Conservation (phyloP, 75 land plant species). For the Selaginella moellendorffii region DNA sequence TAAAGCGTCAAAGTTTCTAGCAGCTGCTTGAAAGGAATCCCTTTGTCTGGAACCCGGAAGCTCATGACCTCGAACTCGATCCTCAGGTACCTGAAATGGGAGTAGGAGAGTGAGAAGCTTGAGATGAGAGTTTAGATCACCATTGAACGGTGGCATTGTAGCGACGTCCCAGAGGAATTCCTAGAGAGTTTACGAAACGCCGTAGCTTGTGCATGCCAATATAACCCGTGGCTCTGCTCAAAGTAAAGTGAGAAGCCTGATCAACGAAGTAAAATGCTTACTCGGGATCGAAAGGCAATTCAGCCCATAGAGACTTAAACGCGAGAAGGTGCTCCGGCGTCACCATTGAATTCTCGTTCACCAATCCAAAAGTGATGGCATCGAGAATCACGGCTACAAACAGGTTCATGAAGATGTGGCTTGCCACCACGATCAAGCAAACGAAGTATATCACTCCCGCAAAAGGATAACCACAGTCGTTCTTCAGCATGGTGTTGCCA, state of each 20-base stretch:
- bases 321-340: constrained; percentile 18
- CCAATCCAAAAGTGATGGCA: constrained; percentile 29
- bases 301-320: constrained; percentile 19
- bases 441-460: constrained; percentile 16
- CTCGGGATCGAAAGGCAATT: constrained; percentile 20
- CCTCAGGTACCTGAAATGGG: too few species aligned
- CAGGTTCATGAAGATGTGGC: constrained; percentile 24
- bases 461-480: constrained; percentile 19
- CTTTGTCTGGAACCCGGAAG: too few species aligned
- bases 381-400: constrained; percentile 31
- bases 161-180: constrained; percentile 27
- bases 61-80: too few species aligned
- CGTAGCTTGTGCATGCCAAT: constrained; percentile 29
- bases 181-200: constrained; percentile 17
- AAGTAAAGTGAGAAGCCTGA: too few species aligned
- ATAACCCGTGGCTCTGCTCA: constrained; percentile 18
- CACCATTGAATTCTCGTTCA: constrained; percentile 26
- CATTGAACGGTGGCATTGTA: constrained; percentile 24
- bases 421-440: constrained; percentile 12
- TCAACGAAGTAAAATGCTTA: constrained; percentile 1
- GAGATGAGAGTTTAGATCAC: too few species aligned
- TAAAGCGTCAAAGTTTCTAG: too few species aligned
- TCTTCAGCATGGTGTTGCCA: too few species aligned
- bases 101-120: too few species aligned
- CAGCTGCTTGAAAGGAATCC: too few species aligned